phyloP scores from a whole-genome alignment of 2,329 filamentous ascomycete genomes.

The Tolypocladium ovalisporum region DNA sequence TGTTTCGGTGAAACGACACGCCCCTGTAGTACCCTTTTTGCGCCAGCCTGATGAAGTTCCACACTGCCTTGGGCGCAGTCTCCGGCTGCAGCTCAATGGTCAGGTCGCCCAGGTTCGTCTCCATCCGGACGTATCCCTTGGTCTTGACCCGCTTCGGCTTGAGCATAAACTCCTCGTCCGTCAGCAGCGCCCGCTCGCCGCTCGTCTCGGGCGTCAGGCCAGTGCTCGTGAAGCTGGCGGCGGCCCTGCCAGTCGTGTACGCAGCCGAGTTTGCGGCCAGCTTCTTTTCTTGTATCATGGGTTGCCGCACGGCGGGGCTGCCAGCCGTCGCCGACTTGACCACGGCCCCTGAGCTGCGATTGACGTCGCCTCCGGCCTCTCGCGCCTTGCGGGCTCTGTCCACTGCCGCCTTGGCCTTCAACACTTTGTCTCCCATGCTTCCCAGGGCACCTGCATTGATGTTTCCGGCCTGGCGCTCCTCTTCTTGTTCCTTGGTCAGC shows the following conservation, averaged over 20 bases:
- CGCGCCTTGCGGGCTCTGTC: constrained; percentile 75
- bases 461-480: constrained; percentile 51
- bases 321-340: constrained; percentile 19
- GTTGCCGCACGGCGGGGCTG: constrained; percentile 13
- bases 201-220: constrained; percentile 88
- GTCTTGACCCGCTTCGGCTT: constrained; percentile 79
- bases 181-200: constrained; percentile 72
- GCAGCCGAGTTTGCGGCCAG: constrained; percentile 73
- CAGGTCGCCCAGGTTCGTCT: constrained; percentile 73
- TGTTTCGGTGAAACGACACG: constrained; percentile 84
- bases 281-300: constrained; percentile 42
- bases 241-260: constrained; percentile 83
- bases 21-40: constrained; percentile 84
- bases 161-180: constrained; percentile 94
- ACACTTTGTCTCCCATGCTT: constrained; percentile 67
- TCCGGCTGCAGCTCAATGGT: constrained; percentile 88
- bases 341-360: constrained; percentile 36
- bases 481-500: constrained; percentile 58
- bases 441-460: constrained; percentile 77
- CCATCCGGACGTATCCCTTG: constrained; percentile 84
- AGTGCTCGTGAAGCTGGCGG: constrained; percentile 91
- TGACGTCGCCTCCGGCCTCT: constrained; percentile 46
- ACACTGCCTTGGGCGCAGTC: constrained; percentile 83
- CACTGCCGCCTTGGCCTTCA: constrained; percentile 89
- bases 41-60: constrained; percentile 87